Base-by-base conservation (phyloP, 1,284 basidiomycete genomes). In the Malassezia cuniculi region DNA sequence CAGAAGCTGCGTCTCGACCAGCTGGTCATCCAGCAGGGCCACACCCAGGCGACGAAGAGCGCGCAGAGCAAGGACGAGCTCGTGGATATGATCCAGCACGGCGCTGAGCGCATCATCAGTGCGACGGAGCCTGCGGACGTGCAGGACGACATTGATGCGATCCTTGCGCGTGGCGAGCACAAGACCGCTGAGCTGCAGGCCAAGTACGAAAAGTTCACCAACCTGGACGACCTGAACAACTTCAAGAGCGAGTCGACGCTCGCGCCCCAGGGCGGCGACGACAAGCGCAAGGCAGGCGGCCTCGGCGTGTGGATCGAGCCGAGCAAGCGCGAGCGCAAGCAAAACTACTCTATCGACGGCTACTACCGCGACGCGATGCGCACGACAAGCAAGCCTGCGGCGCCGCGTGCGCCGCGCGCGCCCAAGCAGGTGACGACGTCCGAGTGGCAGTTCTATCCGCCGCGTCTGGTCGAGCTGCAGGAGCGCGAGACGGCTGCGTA, bases 391-490 rank as follows among this genome's bases (percentile, higher is more conserved):
- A 62, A 60, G 48, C 77, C 80, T 48, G 85, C 87, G 65, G 77
- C 75, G 6, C 79, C 83, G 0, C 89, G 85, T 66, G 70, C 85
- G 24, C 82, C 85, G 2, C 74, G 82, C 14, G 83, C 85, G 3
- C 89, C 89, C 8, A 90, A 90, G 69, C 85, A 93, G 69, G 77
- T 89, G 43, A 72, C 77, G 11, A 87, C 85, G 52, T 81, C 90
- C 71, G 90, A 95, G 67, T 94, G 89, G 75, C 90, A 97, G 64
- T 97, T 99, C 74, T 94, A 85, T 72, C 83, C 89, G 3, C 76
- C 79, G 0, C 74, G 81, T 32, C 71, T 97, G 7, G 74, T 78
- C 8, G 80, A 81, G 57, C 71, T 95, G 31, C 87, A 95, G 66
- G 84, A 93, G 57, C 77, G 80, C 41, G 93, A 95, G 39, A 61